Conservation (phyloP, 257 asterid species). For the Lavandula angustifolia region DNA sequence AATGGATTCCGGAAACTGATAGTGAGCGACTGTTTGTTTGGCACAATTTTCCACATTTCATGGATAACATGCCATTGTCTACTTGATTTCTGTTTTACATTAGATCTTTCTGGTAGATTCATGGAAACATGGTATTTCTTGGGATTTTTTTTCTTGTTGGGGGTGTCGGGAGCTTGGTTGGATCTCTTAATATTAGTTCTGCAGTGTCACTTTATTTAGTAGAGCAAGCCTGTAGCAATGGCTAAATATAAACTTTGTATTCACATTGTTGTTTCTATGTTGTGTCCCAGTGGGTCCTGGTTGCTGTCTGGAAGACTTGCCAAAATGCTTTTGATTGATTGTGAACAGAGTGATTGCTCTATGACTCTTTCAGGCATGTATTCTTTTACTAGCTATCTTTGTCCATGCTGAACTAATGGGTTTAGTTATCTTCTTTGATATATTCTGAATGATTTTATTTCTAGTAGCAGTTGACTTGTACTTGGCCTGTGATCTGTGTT, state of each 20-base stretch:
- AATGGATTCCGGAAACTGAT: constrained; percentile 22
- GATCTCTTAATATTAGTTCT: constrained; percentile 19
- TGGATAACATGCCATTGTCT: background rate
- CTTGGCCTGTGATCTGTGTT: background rate
- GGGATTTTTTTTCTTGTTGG: background rate
- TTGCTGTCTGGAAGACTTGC: constrained; percentile 92
- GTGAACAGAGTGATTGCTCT: constrained; percentile 85
- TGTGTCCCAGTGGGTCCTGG: constrained; percentile 72
- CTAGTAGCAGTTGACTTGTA: background rate
- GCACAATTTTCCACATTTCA: background rate
- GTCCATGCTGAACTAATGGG: background rate
- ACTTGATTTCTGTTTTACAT: constrained; percentile 2
- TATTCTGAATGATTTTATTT: constrained; percentile 11
- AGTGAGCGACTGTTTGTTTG: background rate
- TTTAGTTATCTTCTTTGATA: constrained; percentile 16
- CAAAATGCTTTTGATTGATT: constrained; percentile 88
- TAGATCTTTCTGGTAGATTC: background rate
- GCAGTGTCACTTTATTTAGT: background rate
- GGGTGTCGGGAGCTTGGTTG: background rate
- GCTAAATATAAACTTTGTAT: constrained; percentile 18
- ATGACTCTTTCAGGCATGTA: constrained; percentile 86
- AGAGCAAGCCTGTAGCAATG: constrained; percentile 13
- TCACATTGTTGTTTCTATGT: constrained; percentile 26
- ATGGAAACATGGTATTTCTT: background rate
- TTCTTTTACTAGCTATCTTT: constrained; percentile 12